Evolutionary conservation across 169 alveolate species (phyloP), one percentile per base, ranked within the genome.

Genomic region (Amoebophrya sp.): DNA sequence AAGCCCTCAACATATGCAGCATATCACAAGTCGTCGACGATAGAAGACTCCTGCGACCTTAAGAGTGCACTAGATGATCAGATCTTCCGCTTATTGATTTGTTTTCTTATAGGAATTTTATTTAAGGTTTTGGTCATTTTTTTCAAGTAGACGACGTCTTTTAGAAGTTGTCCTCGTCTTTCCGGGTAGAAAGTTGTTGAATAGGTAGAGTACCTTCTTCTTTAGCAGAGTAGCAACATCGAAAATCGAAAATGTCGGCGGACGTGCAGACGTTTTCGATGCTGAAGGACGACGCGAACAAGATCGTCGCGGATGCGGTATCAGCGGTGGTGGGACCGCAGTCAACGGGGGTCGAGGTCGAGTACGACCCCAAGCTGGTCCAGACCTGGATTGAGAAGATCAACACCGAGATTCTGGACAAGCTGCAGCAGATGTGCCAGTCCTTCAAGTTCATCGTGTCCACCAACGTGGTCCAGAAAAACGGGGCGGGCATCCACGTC

Each of bases 401-500:
- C 35, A 66, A 66, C 83, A 66, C 83, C 35, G 35, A 66, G 10
- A 66, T n/a, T 3, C 35, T 66, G 35, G 83, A 66, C 83, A 66
- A 66, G 35, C 83, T 66, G 39, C 83, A 66, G 35, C 83, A 66
- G 83, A 66, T 66, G 83, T 7, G 83, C 83, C 83, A 66, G 83
- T 2, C 32, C 83, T 66, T 66, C 83, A 66, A 66, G 35, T 66
- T 66, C 83, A 66, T 66, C 83, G 83, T 66, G 83, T 66, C 83
- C 0, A 66, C 83, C 32, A 66, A 18, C 29, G 83, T 66, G 32
- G 83, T 66, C 32, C 83, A 66, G 35, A 66, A 66, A 25, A 66
- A 66, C 83, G 83, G 83, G 35, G 83, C 83, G 83, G 83, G 83
- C 38, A 66, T 66, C 35, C 83, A 66, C 35, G 83, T 66, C 38